Percentiles rank a stretch among this genome's conserved stretches.
These are phyloP conservation scores for Vitis hybrid DNA, from an alignment of 177 flowering plant species.

Conservation along the genomic window DNA sequence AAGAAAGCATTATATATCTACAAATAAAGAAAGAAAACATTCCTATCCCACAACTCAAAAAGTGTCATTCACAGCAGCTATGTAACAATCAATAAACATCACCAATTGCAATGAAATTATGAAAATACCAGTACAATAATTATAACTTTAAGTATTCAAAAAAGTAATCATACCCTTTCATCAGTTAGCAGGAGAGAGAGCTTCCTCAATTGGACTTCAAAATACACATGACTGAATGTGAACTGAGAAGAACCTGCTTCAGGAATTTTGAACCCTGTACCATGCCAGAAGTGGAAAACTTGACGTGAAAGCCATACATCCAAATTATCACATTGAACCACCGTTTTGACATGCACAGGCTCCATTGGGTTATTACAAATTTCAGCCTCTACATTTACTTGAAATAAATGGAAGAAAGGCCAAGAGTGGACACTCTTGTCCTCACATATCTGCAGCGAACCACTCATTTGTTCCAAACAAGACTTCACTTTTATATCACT, in stretches of 20 bases:
- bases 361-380: slow-evolving; percentile 22
- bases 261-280: slow-evolving; percentile 29
- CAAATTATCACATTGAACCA: slow-evolving; percentile 42
- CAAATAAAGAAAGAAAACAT: neutral
- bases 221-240: slow-evolving; percentile 21
- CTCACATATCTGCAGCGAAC: slow-evolving; percentile 35
- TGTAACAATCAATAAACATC: neutral
- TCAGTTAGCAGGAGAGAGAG: slow-evolving; percentile 72
- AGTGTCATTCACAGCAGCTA: neutral
- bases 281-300: slow-evolving; percentile 56
- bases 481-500: slow-evolving; percentile 31
- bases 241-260: slow-evolving; percentile 39
- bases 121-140: neutral
- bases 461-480: slow-evolving; percentile 44
- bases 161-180: slow-evolving; percentile 69
- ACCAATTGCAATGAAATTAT: neutral
- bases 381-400: slow-evolving; percentile 42
- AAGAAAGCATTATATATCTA: neutral
- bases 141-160: neutral
- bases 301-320: slow-evolving; percentile 73
- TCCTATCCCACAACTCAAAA: neutral
- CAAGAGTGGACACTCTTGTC: slow-evolving; percentile 37
- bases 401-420: slow-evolving; percentile 60
- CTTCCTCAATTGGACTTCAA: slow-evolving; percentile 50
- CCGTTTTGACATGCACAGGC: slow-evolving; percentile 22